Evolutionary conservation across 2,329 filamentous ascomycete genomes (phyloP).

Genomic region (Ramichloridium luteum): DNA sequence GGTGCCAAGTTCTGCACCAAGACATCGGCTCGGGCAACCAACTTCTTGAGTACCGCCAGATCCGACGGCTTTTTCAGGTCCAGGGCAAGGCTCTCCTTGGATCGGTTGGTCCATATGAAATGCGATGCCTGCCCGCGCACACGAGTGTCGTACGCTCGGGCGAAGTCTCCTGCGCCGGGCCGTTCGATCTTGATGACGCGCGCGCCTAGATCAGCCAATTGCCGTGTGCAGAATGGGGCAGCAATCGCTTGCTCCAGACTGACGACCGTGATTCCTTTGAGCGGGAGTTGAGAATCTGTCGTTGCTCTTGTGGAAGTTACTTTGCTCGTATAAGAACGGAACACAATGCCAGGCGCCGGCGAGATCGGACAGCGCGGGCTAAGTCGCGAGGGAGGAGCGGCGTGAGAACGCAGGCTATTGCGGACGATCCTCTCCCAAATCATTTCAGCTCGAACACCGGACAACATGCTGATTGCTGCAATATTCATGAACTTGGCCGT

Average conservation of each 20-base stretch:
- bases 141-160: conserved; percentile 17
- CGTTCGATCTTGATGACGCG: conserved; percentile 34
- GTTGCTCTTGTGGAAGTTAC: no score
- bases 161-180: conserved; percentile 19
- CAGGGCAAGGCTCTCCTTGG: conserved; percentile 83
- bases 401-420: no score
- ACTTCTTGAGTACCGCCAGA: conserved; percentile 70
- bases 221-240: conserved; percentile 25
- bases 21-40: conserved; percentile 74
- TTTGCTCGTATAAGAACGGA: no score
- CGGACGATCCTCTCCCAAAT: no score
- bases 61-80: conserved; percentile 79
- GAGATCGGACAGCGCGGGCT: no score
- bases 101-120: conserved; percentile 51
- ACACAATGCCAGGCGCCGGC: no score
- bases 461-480: no score
- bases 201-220: conserved; percentile 36
- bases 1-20: conserved; percentile 95
- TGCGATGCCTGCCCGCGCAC: conserved; percentile 17
- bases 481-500: no score
- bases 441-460: no score
- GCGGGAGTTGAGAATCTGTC: no score
- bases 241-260: conserved; percentile 21
- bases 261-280: conserved; percentile 16
- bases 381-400: no score